Base-by-base conservation (phyloP, 2,329 filamentous ascomycete species). In the Colletotrichum falcatum region DNA sequence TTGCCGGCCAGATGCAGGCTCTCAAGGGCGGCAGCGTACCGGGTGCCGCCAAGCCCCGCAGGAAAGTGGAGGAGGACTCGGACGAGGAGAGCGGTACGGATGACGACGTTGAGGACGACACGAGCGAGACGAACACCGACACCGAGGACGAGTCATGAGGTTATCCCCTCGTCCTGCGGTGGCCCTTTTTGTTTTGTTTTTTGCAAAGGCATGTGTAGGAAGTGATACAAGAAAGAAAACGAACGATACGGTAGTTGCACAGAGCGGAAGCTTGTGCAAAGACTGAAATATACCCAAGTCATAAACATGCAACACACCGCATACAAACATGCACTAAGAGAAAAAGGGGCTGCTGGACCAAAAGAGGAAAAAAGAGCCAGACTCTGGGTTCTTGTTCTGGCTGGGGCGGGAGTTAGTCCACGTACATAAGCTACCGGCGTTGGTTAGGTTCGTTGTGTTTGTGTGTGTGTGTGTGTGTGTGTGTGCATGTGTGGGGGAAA, bases 1-100 rank as follows among this genome's bases (percentile, higher is more conserved):
- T 98, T 74, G 95, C 94, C 59, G 94, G 94, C 71, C 94, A 97
- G 82, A 96, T 97, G 93, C 91, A 91, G 73, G 92, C 92, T 16
- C 89, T 97, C 72, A 97, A 96, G 84, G 91, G 91, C 16, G 92
- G 89, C 37, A 84, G 82, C 42, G 84, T 88, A 48, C 81, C 88
- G 9, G 78, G 83, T 37, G 77, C 83, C 48, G 82, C 84, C 54
- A 90, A 89, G 83, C 87, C 89, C 76, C 85, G 85, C 78, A 87
- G 85, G 78, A 84, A 82, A 68, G 81, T 78, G 33, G 81, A 83
- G 56, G 88, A 88, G 2, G 89, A 92, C 56, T 91, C 89, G 65
- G 91, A 93, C 62, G 94, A 95, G 28, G 94, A 97, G 83, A 97
- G 94, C 73, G 92, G 93, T 73, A 94, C 91, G 14, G 83, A 83